A percentile compares a stretch with the other conserved stretches of the same genome.
Evolutionary conservation across 2,329 filamentous ascomycete genomes (phyloP).

Genomic region (Exophiala sp.): DNA sequence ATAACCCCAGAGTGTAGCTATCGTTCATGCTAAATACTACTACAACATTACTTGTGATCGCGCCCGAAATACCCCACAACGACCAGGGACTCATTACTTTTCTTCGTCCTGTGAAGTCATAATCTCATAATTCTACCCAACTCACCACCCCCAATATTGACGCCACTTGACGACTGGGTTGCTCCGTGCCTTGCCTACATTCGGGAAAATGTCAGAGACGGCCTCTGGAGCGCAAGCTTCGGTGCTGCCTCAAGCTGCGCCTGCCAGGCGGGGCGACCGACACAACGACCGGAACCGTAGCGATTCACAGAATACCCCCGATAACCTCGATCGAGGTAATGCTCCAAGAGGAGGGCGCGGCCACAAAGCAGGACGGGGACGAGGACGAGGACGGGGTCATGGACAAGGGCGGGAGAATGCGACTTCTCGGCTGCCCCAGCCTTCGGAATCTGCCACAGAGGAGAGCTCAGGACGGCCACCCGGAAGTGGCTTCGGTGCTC

Average conservation of each 20-base stretch:
- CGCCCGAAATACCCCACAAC: not conserved
- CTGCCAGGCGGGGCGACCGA: slow-evolving; percentile 9
- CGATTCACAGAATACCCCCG: slow-evolving; percentile 8
- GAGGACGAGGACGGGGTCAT: slow-evolving; percentile 78
- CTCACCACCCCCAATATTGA: not conserved
- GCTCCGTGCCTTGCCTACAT: not conserved
- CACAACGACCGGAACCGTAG: slow-evolving; percentile 5
- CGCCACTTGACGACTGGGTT: not conserved
- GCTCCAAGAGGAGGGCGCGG: slow-evolving; percentile 11
- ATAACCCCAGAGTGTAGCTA: too few species aligned
- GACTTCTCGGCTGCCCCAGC: slow-evolving; percentile 7
- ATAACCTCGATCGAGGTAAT: slow-evolving; percentile 9
- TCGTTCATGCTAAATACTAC: too few species aligned
- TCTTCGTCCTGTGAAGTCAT: slow-evolving; percentile 9
- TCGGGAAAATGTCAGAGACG: slow-evolving; percentile 16
- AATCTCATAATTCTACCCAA: not conserved
- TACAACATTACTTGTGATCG: too few species aligned
- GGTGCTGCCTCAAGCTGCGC: slow-evolving; percentile 2
- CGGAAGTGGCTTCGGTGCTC: slow-evolving; percentile 42
- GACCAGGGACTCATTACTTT: slow-evolving; percentile 3
- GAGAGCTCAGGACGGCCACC: slow-evolving; percentile 37
- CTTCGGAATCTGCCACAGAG: slow-evolving; percentile 33
- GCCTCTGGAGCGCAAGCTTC: not conserved
- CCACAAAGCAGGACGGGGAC: slow-evolving; percentile 35
- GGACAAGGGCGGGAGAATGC: slow-evolving; percentile 67